phyloP scores from a whole-genome alignment of 768 basidiomycete species.

The Arthromyces matolae region DNA sequence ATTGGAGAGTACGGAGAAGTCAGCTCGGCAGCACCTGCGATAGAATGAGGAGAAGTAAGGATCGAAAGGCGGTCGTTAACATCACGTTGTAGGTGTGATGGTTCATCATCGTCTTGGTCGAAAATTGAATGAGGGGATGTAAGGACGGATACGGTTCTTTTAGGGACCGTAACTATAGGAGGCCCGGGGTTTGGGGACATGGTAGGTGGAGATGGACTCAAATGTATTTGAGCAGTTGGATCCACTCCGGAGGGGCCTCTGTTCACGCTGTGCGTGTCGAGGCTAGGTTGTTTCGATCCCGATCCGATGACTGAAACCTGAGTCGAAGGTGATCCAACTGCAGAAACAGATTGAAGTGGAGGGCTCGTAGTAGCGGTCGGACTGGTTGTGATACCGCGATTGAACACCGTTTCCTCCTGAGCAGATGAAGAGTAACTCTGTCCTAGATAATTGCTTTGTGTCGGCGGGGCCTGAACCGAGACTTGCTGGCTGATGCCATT shows the following conservation, averaged over 20 bases:
- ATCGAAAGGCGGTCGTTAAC: conserved; percentile 20
- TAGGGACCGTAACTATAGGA: conserved; percentile 2
- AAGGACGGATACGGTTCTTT: conserved; percentile 21
- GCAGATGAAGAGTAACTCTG: conserved; percentile 7
- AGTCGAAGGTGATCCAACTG: background rate
- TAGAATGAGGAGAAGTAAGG: conserved; percentile 32
- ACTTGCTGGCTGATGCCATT: conserved; percentile 1
- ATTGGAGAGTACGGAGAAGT: conserved; percentile 37
- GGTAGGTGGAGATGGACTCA: conserved; percentile 1
- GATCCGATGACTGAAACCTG: background rate
- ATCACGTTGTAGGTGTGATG: background rate
- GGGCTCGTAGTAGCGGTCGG: conserved; percentile 7
- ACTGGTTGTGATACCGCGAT: conserved; percentile 3
- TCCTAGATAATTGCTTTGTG: conserved; percentile 5
- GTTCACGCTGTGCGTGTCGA: conserved; percentile 11
- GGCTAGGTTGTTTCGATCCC: conserved; percentile 3
- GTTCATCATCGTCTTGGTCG: conserved; percentile 10
- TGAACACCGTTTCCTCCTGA: background rate
- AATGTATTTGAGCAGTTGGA: too few relatives aligned
- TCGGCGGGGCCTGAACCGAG: background rate
- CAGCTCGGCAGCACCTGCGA: conserved; percentile 17
- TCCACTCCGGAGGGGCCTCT: conserved; percentile 8
- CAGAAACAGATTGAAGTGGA: conserved; percentile 4
- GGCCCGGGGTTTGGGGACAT: conserved; percentile 3
- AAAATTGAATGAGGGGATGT: conserved; percentile 32